Evolutionary conservation across 1,284 basidiomycete species (phyloP), one percentile per base, ranked within the genome.

Genomic region (Cerrena zonata): DNA sequence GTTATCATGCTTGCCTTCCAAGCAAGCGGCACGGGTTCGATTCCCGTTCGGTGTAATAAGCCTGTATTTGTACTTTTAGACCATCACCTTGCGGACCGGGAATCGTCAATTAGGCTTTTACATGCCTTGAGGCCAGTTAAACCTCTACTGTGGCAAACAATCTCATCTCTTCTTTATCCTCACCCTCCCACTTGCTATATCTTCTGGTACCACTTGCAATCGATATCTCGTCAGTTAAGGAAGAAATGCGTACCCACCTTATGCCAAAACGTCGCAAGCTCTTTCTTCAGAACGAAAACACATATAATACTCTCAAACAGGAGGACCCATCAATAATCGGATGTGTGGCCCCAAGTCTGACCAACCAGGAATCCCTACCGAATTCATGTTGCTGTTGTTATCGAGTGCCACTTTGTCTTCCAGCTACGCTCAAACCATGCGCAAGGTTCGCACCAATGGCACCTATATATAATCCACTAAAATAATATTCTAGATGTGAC

Each of bases 1-100:
- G 82, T 84, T 85, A 85, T 85, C 82, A 85, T 85, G 81, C 83
- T 84, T 84, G 83, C 82, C 82, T 85, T 85, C 82, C 82, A 85
- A 84, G 82, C 83, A 85, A 85, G 81, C 81, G 82, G 82, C 83
- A 81, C 75, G 82, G 82, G 82, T 84, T 84, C 83, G 81, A 84
- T 76, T 84, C 82, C 82, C 82, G 73, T 80, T 79, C 75, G 71
- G 77, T 73, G 79, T 81, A 80, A 55, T 19, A 24, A 19, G 30
- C 7, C 15, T 34, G n/a, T 34, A 7, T 15, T 34, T 34, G 15
- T 15, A 34, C 30, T 34, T 15, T 34, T 34, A n/a, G n/a, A n/a
- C n/a, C n/a, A n/a, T n/a, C n/a, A n/a, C n/a, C n/a, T n/a, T n/a
- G n/a, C n/a, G n/a, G n/a, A n/a, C n/a, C n/a, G n/a, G n/a, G n/a